Evolutionary conservation across 2,329 filamentous ascomycete species (phyloP).

Genomic region (Aspergillus novofumigatus): DNA sequence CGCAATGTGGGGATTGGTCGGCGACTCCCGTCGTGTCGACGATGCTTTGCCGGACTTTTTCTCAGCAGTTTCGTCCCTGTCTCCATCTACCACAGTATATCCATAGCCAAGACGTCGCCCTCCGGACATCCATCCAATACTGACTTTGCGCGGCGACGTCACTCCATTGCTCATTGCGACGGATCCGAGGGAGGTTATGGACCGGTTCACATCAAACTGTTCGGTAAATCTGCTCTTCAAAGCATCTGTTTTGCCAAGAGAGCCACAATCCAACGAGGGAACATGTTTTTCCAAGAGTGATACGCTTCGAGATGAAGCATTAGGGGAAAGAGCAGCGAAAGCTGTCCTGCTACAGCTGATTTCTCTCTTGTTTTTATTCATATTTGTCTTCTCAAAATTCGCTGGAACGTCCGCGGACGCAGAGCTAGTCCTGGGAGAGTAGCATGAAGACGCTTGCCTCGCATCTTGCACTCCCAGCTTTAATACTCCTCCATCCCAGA

Average conservation of each 20-base stretch:
- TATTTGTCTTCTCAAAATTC: not conserved
- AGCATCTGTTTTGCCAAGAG: conserved; percentile 1
- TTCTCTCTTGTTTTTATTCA: not conserved
- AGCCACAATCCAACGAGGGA: not conserved
- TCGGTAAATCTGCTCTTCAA: conserved; percentile 32
- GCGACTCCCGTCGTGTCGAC: conserved; percentile 5
- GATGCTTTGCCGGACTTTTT: not conserved
- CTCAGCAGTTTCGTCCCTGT: conserved; percentile 4
- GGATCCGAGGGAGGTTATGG: conserved; percentile 1
- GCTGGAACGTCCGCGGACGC: conserved; percentile 6
- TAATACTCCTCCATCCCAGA: conserved; percentile 2
- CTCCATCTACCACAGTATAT: conserved; percentile 30
- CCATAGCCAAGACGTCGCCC: conserved; percentile 39
- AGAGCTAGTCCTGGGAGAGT: conserved; percentile 21
- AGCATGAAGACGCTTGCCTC: conserved; percentile 21
- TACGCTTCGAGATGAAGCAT: not conserved
- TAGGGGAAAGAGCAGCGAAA: not conserved
- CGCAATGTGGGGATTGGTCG: conserved; percentile 6
- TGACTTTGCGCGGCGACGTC: conserved; percentile 30
- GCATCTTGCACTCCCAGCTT: conserved; percentile 2
- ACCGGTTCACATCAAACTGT: conserved; percentile 21
- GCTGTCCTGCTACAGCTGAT: not conserved
- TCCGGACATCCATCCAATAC: conserved; percentile 41
- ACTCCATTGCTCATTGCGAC: conserved; percentile 1
- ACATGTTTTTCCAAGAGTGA: not conserved